phyloP scores from a whole-genome alignment of 2,329 filamentous ascomycete genomes.

The Tolypocladium cylindrosporum region DNA sequence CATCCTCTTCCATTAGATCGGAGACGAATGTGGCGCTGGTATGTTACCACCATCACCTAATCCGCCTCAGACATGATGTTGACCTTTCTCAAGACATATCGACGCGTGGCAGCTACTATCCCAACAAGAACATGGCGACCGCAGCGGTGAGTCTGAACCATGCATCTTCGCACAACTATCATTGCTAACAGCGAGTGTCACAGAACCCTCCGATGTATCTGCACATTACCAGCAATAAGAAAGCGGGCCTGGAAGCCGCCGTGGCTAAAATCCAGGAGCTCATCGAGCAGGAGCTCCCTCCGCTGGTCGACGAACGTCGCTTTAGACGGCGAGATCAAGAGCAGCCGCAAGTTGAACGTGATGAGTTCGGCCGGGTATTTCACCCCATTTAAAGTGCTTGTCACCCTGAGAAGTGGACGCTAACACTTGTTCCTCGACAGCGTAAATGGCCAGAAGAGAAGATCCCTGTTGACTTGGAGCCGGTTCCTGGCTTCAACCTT shows the following conservation, averaged over 20 bases:
- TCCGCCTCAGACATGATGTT: slow-evolving; percentile 34
- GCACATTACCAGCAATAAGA: slow-evolving; percentile 86
- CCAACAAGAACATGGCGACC: slow-evolving; percentile 95
- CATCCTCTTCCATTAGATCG: slow-evolving; percentile 88
- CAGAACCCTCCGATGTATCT: slow-evolving; percentile 91
- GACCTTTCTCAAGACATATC: slow-evolving; percentile 77
- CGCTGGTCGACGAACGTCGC: slow-evolving; percentile 86
- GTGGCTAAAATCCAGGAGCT: slow-evolving; percentile 84
- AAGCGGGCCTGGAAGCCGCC: slow-evolving; percentile 83
- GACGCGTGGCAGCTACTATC: slow-evolving; percentile 90
- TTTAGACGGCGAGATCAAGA: slow-evolving; percentile 75
- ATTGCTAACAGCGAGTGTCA: not conserved
- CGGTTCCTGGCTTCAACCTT: slow-evolving; percentile 88
- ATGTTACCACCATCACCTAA: slow-evolving; percentile 47
- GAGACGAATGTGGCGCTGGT: slow-evolving; percentile 99
- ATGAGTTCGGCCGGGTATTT: slow-evolving; percentile 79
- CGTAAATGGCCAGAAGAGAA: slow-evolving; percentile 99
- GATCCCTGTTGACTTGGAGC: slow-evolving; percentile 83
- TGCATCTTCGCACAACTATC: not conserved
- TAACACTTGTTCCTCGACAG: slow-evolving; percentile 31
- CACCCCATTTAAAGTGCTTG: not conserved
- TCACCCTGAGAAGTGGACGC: not conserved
- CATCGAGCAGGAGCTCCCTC: slow-evolving; percentile 92
- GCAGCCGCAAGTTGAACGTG: slow-evolving; percentile 67
- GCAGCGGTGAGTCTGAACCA: slow-evolving; percentile 59